Percentiles rank a stretch among this genome's conserved stretches.
Evolutionary conservation across 1,284 basidiomycete species (phyloP).

Genomic region (Takashimella tepidaria): DNA sequence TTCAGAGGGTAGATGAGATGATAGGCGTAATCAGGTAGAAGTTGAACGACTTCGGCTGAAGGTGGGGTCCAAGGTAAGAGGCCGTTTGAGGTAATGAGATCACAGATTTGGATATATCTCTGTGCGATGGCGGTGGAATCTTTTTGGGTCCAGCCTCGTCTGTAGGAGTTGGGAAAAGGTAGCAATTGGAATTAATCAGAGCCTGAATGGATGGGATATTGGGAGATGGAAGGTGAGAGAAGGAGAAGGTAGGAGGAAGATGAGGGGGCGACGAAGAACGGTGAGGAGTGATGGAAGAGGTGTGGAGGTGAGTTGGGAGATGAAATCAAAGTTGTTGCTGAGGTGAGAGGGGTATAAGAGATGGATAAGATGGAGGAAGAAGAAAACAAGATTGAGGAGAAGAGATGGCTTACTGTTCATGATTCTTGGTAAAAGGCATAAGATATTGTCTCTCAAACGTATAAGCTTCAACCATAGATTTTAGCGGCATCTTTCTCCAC

Average conservation of each 20-base stretch:
- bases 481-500: slow-evolving; percentile 1
- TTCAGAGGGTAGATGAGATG: neutral
- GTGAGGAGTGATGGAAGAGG: neutral
- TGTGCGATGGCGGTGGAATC: neutral
- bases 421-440: neutral
- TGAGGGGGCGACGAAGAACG: neutral
- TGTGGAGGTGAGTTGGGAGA: neutral
- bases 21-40: neutral
- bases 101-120: neutral
- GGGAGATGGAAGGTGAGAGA: neutral
- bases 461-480: neutral
- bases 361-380: neutral
- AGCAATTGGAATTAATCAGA: neutral
- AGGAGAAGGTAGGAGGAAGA: neutral
- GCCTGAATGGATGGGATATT: too few species aligned
- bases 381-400: neutral
- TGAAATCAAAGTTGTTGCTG: neutral
- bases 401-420: neutral
- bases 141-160: neutral
- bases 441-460: neutral
- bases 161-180: neutral
- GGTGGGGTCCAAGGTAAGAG: neutral
- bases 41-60: neutral
- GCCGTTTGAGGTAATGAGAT: neutral
- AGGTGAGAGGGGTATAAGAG: neutral